Conservation (phyloP, 2,329 filamentous ascomycete species). For the Uncinocarpus reesii region DNA sequence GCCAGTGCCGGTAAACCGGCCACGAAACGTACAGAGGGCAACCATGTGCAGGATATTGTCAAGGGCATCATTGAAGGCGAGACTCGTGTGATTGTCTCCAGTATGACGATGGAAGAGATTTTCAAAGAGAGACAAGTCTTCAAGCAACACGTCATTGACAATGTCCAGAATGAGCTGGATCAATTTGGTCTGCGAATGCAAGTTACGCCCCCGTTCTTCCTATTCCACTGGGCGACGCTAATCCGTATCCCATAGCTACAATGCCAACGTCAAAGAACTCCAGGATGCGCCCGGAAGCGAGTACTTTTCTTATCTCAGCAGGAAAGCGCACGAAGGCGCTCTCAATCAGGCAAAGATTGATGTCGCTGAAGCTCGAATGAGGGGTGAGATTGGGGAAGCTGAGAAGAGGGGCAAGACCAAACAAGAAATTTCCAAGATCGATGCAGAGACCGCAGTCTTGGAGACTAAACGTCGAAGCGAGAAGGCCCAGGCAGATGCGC, state of each 20-base stretch:
- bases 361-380: slow-evolving; percentile 48
- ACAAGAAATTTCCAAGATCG: slow-evolving; percentile 77
- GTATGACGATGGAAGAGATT: slow-evolving; percentile 90
- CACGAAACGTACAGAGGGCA: slow-evolving; percentile 34
- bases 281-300: slow-evolving; percentile 71
- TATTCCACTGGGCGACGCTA: slow-evolving; percentile 1
- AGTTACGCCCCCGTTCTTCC: slow-evolving; percentile 10
- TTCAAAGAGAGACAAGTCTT: slow-evolving; percentile 68
- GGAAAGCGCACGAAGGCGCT: slow-evolving; percentile 76
- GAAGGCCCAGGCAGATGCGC: slow-evolving; percentile 66
- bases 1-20: slow-evolving; percentile 25
- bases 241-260: slow-evolving; percentile 44
- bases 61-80: slow-evolving; percentile 87
- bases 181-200: slow-evolving; percentile 70
- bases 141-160: slow-evolving; percentile 62
- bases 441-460: slow-evolving; percentile 71
- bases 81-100: slow-evolving; percentile 68
- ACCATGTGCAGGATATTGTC: slow-evolving; percentile 72
- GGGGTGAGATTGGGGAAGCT: slow-evolving; percentile 57
- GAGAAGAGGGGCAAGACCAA: slow-evolving; percentile 70
- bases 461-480: slow-evolving; percentile 78
- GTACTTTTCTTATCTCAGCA: slow-evolving; percentile 71
- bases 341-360: slow-evolving; percentile 65
- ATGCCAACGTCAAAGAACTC: slow-evolving; percentile 75
- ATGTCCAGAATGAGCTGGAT: slow-evolving; percentile 68